Evolutionary conservation across 768 basidiomycete genomes (phyloP), one percentile per base, ranked within the genome.

Genomic region (Tulasnella sp.): DNA sequence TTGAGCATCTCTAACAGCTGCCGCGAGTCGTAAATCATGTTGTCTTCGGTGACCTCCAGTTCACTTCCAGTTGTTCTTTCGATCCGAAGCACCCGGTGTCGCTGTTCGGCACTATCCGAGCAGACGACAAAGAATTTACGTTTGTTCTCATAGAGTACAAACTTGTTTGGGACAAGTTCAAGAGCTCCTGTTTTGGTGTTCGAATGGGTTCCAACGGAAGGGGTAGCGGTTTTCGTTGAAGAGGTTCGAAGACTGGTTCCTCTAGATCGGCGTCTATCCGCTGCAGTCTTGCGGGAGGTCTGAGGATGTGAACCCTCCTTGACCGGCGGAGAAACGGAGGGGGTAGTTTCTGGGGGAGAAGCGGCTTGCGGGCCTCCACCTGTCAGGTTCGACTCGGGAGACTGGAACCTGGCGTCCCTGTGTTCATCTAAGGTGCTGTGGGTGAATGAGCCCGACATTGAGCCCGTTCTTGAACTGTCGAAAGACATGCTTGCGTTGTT

Each of bases 111-210:
- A 0, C 93, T 88, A 83, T 95, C 95, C 54, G 93, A 96, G 2
- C 93, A 96, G 77, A 98, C 90, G 73, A 99, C 89, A 84, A 90
- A 98, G 86, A 97, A 95, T 22, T 94, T 91, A 31, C 91, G 87
- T 75, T 90, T 89, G 80, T 94, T 98, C 85, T 99, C 97, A 82
- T 97, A 98, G 3, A 99, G 85, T 39, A 94, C 91, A 85, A 94
- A 96, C 81, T 94, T 94, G 85, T 95, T 96, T 14, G 64, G 54
- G 19, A 67, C 74, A 22, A 76, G 36, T 76, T 76, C 67, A 29
- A 58, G 54, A 58, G n/a, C 54, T 29, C n/a, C 54, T 11, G 29
- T 29, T n/a, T 58, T 58, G 29, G 54, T 58, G 54, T n/a, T 58
- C 12, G 54, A n/a, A 58, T 12, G 22, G 54, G 22, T 12, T 1